Evolutionary conservation across 306 rosid species (phyloP), one percentile per base, ranked within the genome.

Genomic region (Fagus sylvatica): DNA sequence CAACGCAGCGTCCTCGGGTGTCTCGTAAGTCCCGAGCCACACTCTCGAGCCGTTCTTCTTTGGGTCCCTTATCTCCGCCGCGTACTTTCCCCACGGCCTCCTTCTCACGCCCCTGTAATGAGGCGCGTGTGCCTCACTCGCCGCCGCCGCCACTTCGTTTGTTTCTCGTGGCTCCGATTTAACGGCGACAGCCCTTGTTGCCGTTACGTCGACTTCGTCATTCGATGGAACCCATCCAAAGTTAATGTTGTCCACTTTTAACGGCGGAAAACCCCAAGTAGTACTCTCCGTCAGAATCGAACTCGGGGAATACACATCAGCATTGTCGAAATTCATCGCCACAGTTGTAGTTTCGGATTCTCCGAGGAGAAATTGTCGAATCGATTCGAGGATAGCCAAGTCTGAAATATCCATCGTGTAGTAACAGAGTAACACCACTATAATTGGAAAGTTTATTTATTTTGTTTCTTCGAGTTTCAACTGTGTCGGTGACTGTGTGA

Each of bases 1-100:
- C 77, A 73, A n/a, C 37, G 77, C 77, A 53, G 77, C 77, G 5
- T 56, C 77, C 67, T 73, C 77, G n/a, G 77, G 33, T 37, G n/a
- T 73, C 53, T 73, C 54, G 36, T 73, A 73, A 17, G 75, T 72
- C 75, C 75, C 75, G 12, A 72, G 64, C 75, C 75, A 72, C 62
- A 34, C 40, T 4, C 75, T 49, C 4, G 12, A 16, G 10, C 75
- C 75, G 34, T 53, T 72, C 41, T 72, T 72, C 11, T 8, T 40
- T 59, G 28, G 64, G 22, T 72, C 61, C 28, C 75, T 72, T 28
- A 72, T 72, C 75, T 72, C 75, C 43, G 75, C 75, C 17, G 75
- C 75, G 28, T 72, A 72, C 62, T 0, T 72, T 28, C 75, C 75
- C 75, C 75, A 72, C 32, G 75, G 75, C 75, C 75, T 51, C 34